phyloP scores from a whole-genome alignment of 2,329 filamentous ascomycete species.

The Neofusicoccum ribis region DNA sequence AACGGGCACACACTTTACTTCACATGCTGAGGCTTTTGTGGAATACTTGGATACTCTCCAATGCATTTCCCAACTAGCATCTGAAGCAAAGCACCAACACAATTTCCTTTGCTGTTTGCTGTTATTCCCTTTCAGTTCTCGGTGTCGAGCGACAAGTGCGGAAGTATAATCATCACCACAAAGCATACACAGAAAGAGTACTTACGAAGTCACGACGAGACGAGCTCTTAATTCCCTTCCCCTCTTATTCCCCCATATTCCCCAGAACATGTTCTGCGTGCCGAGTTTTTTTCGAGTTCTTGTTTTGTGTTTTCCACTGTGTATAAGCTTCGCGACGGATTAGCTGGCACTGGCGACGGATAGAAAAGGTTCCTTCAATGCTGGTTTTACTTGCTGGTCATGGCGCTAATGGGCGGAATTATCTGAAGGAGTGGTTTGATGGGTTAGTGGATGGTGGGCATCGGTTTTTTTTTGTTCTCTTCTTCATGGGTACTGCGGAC shows the following conservation, averaged over 20 bases:
- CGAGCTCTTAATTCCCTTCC: conserved; percentile 11
- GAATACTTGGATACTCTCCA: background rate
- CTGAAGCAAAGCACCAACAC: background rate
- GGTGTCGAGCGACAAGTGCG: conserved; percentile 2
- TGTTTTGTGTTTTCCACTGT: background rate
- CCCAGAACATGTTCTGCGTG: background rate
- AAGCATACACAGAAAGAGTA: conserved; percentile 4
- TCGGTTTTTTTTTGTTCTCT: background rate
- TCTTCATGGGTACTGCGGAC: background rate
- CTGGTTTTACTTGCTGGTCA: background rate
- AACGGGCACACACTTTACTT: background rate
- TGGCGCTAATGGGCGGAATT: conserved; percentile 4
- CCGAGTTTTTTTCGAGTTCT: background rate
- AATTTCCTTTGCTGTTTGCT: background rate
- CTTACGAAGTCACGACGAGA: conserved; percentile 16
- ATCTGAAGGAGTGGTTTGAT: background rate
- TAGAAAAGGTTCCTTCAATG: background rate
- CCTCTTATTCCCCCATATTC: background rate
- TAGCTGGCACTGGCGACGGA: conserved; percentile 4
- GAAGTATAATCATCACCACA: conserved; percentile 10
- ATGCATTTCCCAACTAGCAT: background rate
- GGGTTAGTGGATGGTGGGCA: background rate
- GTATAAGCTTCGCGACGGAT: background rate
- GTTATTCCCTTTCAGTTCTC: background rate
- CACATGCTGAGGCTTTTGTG: background rate